Evolutionary conservation across 371 early-diverging fungal species (phyloP), one percentile per base, ranked within the genome.

Genomic region (Pancytospora epiphaga): DNA sequence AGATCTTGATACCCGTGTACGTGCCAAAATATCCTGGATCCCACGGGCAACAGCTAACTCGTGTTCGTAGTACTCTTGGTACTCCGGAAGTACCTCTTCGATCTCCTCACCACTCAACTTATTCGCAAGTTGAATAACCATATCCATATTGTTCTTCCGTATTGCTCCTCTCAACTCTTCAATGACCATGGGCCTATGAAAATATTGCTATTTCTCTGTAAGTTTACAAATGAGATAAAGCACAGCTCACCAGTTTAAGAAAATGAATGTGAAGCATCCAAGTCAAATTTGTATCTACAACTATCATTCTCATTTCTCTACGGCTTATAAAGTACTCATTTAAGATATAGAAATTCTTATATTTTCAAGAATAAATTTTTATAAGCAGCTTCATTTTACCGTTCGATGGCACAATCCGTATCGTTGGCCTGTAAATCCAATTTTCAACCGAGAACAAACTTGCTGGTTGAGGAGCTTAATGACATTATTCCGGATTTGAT

Each of bases 401-500:
- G n/a, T n/a, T n/a, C n/a, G n/a, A n/a, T n/a, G n/a, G n/a, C n/a
- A n/a, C n/a, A n/a, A n/a, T n/a, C n/a, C n/a, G n/a, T n/a, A n/a
- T n/a, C n/a, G n/a, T n/a, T n/a, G n/a, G n/a, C n/a, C n/a, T n/a
- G 22, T 15, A 43, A 43, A 43, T 15, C 47, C 15, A 43, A 51
- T 37, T 40, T 47, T 22, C 63, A 70, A 22, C 57, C 57, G 19
- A 25, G 51, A 4, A 70, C 71, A 34, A 32, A 15, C 49, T 18
- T n/a, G 19, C 37, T 70, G 22, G 19, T 51, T 25, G 36, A 29
- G 36, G 71, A 70, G 56, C 52, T 70, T 1, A 2, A 49, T 9
- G 36, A 50, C 18, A 70, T 70, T 40, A 33, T 70, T 56, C 71
- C 71, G 29, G 54, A 19, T 27, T 19, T 54, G 6, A 19, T 9